Evolutionary conservation across 352 stramenopile species (phyloP), one percentile per base, ranked within the genome.

Genomic region (Pythium aquatile): DNA sequence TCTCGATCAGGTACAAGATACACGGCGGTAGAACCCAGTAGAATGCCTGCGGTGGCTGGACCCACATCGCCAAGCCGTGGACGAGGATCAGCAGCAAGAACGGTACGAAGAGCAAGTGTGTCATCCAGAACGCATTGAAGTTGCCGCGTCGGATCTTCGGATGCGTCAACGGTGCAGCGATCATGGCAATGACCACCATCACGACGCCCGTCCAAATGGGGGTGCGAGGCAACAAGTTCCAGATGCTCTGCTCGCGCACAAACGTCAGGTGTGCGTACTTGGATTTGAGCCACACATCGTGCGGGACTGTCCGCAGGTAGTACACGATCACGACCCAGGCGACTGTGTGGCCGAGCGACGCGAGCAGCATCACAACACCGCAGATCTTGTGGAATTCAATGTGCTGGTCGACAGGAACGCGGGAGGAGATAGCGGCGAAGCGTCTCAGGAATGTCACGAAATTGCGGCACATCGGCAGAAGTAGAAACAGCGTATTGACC

Each of bases 311-410:
- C 6, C 73, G 73, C 10, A 79, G 67, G 58, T 87, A 85, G 51
- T 81, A 72, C 28, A 86, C 77, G 53, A 87, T 88, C 20, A 81
- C 69, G 14, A 88, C 32, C 78, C 80, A 88, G 14, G 77, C 77
- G 8, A 55, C 62, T 1, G 79, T 78, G 72, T 90, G 83, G 4
- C 71, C 80, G 26, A 90, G 48, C 10, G 77, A 83, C 26, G 83
- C 78, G 24, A 88, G 61, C 53, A 92, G 61, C 62, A 88, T 66
- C 17, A 90, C 76, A 26, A 88, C 61, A n/a, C 83, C 83, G 14
- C 76, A 86, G 68, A 91, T 74, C 67, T 88, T 89, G 70, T 92
- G 83, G 55, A 92, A 92, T 61, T 86, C 76, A 42, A 92, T 87
- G 67, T 89, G 73, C 42, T 88, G 64, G 69, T 90, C 83, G 30